Evolutionary conservation across 2,329 filamentous ascomycete genomes (phyloP).

Genomic region (Aureobasidium sp.): DNA sequence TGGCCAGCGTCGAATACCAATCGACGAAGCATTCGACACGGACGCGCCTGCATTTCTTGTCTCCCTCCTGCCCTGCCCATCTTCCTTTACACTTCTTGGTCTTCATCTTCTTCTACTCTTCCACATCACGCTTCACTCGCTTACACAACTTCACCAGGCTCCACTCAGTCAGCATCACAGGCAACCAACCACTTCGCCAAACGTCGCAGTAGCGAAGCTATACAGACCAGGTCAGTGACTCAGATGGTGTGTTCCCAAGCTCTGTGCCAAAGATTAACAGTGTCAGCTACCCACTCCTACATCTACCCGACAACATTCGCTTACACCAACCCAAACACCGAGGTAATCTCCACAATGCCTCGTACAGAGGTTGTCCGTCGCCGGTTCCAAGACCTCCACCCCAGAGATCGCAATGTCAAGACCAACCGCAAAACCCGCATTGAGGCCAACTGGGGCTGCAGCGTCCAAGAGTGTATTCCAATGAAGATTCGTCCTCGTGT

Average conservation of each 20-base stretch:
- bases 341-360: neutral
- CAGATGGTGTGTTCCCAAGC: neutral
- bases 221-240: neutral
- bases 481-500: conserved; percentile 13
- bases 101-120: neutral
- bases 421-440: conserved; percentile 14
- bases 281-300: neutral
- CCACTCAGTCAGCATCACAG: neutral
- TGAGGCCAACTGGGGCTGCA: conserved; percentile 11
- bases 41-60: neutral
- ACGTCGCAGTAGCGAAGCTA: neutral
- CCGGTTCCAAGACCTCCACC: conserved; percentile 11
- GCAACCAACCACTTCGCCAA: too few species aligned
- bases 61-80: neutral
- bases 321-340: neutral
- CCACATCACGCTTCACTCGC: neutral
- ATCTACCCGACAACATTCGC: neutral
- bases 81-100: neutral
- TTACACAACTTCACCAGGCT: neutral
- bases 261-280: neutral
- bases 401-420: conserved; percentile 13
- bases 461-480: conserved; percentile 12
- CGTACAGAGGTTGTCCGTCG: neutral
- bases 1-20: too few species aligned
- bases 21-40: too few species aligned